Evolutionary conservation across 306 rosid species (phyloP).

Genomic region (Vigna radiata): DNA sequence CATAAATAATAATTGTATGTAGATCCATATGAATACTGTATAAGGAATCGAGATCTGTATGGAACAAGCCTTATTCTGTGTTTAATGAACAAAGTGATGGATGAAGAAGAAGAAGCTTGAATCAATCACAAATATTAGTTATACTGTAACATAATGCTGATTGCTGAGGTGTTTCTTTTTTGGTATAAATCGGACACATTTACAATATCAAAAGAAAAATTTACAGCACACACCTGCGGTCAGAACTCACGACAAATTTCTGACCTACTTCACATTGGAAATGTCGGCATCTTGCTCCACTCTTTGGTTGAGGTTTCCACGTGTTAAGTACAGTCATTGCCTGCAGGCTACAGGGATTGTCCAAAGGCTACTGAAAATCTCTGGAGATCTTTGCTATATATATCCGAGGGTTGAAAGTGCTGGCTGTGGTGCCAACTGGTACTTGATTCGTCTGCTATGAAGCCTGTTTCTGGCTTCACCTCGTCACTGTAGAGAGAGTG

Average conservation of each 20-base stretch:
- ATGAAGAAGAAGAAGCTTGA: slow-evolving; percentile 27
- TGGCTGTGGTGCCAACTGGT: slow-evolving; percentile 55
- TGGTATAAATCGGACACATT: slow-evolving; percentile 56
- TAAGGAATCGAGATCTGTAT: slow-evolving; percentile 15
- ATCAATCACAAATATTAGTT: slow-evolving; percentile 51
- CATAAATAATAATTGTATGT: background rate
- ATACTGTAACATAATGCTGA: slow-evolving; percentile 44
- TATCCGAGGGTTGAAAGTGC: slow-evolving; percentile 56
- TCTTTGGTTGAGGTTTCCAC: slow-evolving; percentile 31
- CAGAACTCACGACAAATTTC: slow-evolving; percentile 53
- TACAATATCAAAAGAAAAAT: slow-evolving; percentile 53
- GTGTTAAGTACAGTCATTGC: slow-evolving; percentile 21
- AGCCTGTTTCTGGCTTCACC: slow-evolving; percentile 63
- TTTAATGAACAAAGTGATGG: slow-evolving; percentile 37
- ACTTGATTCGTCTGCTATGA: slow-evolving; percentile 45
- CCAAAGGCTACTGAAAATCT: slow-evolving; percentile 83
- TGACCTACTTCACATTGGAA: slow-evolving; percentile 51
- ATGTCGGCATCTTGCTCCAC: slow-evolving; percentile 43
- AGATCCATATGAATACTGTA: background rate
- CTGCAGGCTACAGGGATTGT: slow-evolving; percentile 64
- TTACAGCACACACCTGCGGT: slow-evolving; percentile 67
- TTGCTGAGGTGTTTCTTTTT: slow-evolving; percentile 32
- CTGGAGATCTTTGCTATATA: slow-evolving; percentile 76
- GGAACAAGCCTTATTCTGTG: slow-evolving; percentile 52
- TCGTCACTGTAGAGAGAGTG: slow-evolving; percentile 53